Evolutionary conservation across 1,284 basidiomycete genomes (phyloP).

Genomic region (Fomitopsis palustris): DNA sequence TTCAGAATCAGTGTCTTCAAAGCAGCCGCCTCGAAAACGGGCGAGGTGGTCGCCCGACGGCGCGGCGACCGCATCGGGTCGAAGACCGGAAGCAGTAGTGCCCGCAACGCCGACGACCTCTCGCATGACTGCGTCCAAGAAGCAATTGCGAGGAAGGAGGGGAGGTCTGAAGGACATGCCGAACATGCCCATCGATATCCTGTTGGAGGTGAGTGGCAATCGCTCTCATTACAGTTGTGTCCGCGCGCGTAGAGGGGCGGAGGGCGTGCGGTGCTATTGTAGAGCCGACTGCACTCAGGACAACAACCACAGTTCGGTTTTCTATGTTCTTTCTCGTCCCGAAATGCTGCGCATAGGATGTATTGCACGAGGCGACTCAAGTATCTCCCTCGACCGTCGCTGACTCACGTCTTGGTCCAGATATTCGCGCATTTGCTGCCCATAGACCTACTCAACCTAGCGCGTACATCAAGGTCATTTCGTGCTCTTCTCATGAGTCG

Average conservation of each 20-base stretch:
- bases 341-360: too few species aligned
- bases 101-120: not conserved
- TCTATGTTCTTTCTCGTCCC: too few species aligned
- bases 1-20: too few species aligned
- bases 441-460: slow-evolving; percentile 41
- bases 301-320: too few species aligned
- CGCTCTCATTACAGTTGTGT: not conserved
- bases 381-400: too few species aligned
- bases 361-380: not conserved
- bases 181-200: slow-evolving; percentile 5
- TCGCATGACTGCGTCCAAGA: not conserved
- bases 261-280: not conserved
- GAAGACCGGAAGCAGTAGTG: not conserved
- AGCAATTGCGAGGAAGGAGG: not conserved
- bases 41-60: not conserved
- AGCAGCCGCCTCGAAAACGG: not conserved
- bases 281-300: not conserved
- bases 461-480: slow-evolving; percentile 36
- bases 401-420: not conserved
- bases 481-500: slow-evolving; percentile 36
- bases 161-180: slow-evolving; percentile 2
- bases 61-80: not conserved
- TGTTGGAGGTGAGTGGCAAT: not conserved
- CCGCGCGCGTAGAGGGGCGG: too few species aligned
- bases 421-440: slow-evolving; percentile 31